Conservation (phyloP, 1,139 yeast species). For the Debaryomycetaceae sp. region DNA sequence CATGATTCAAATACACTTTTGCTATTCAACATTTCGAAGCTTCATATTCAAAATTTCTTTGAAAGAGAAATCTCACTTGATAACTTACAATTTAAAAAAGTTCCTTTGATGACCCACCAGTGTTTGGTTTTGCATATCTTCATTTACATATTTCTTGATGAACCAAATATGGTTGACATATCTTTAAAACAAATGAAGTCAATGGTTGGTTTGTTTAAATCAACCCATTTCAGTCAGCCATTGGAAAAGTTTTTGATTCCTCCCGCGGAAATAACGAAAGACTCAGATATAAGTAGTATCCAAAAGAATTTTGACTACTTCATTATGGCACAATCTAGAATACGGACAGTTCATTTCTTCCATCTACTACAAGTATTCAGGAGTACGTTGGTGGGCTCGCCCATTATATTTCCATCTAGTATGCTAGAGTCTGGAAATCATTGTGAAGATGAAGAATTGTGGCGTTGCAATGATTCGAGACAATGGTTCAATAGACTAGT, state of each 20-base stretch:
- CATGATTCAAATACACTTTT: slow-evolving; percentile 76
- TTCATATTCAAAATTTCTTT: slow-evolving; percentile 71
- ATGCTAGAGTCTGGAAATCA: slow-evolving; percentile 74
- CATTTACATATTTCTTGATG: slow-evolving; percentile 79
- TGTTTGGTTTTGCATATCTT: slow-evolving; percentile 77
- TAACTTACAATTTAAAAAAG: slow-evolving; percentile 52
- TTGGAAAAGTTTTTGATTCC: slow-evolving; percentile 67
- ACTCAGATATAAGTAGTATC: slow-evolving; percentile 25
- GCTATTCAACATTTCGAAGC: slow-evolving; percentile 74
- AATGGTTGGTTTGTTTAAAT: slow-evolving; percentile 72
- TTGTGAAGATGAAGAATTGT: slow-evolving; percentile 64
- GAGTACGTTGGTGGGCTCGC: slow-evolving; percentile 64
- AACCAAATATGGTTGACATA: slow-evolving; percentile 65
- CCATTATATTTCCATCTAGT: slow-evolving; percentile 51
- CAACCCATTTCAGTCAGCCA: slow-evolving; percentile 73
- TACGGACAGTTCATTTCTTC: slow-evolving; percentile 79
- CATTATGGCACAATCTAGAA: slow-evolving; percentile 75
- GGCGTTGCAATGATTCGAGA: slow-evolving; percentile 56
- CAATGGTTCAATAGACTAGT: slow-evolving; percentile 53
- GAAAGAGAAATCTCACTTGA: slow-evolving; percentile 52
- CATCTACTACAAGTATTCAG: slow-evolving; percentile 70
- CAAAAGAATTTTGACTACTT: slow-evolving; percentile 66
- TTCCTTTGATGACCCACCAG: slow-evolving; percentile 89
- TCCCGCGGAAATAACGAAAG: slow-evolving; percentile 29
- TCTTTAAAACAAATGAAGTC: slow-evolving; percentile 76